Base-by-base conservation (phyloP, 164 flowering plant genomes). In the Berberis vulgaris region DNA sequence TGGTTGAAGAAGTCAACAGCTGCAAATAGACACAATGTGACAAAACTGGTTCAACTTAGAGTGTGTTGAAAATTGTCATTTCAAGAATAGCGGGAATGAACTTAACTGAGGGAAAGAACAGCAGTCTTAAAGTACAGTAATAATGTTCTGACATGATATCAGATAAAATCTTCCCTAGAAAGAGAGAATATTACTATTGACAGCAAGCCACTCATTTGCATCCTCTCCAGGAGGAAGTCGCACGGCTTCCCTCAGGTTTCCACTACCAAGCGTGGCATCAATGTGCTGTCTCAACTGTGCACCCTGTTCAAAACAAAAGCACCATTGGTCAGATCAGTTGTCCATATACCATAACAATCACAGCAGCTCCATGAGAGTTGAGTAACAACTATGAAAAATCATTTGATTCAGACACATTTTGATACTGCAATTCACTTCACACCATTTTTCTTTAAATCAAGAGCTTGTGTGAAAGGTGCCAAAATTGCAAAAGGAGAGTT, bases 1-100 rank as follows among this genome's bases (percentile, higher is more conserved):
- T 95, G 99, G 80, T 95, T 95, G 92, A 95, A 95, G 91, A 95
- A 95, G 79, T 95, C 99, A 55, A 95, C 99, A 67, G 99, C 99
- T 95, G 91, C 67, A 84, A 80, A 74, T 9, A 8, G 39, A 13
- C 26, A 26, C 65, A 63, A 4, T 39, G 68, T 67, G 71, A 59
- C 73, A 68, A 44, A 26, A 59, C 42, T 57, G 54, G 49, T 71
- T 78, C 67, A 73, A 78, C 58, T 59, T 42, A 52, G 47, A 39
- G 58, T 2, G 47, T 54, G 43, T 38, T 38, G 6, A 13, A 12
- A 53, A 49, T 53, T 2, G n/a, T 60, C 8, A 41, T 60, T 57
- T 45, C 13, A 56, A 54, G 0, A 54, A 26, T 26, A 26, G 12
- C 26, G 11, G 44, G 12, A 64, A 59, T 10, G 3, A 49, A 49